Conservation (phyloP, 2,329 filamentous ascomycete genomes). For the Exophiala lecanii-corni region DNA sequence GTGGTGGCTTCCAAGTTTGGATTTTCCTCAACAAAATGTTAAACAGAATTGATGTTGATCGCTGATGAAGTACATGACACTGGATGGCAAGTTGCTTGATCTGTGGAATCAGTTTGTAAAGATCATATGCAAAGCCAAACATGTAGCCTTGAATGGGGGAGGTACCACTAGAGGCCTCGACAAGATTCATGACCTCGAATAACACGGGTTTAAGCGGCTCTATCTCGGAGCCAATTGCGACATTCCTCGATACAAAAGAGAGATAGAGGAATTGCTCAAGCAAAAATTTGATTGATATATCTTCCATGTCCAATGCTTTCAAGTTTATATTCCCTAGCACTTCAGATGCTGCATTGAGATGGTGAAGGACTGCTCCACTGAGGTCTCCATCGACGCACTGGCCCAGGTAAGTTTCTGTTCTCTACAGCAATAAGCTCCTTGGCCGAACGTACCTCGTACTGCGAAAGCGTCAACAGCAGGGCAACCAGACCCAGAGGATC, state of each 20-base stretch:
- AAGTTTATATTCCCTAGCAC: neutral
- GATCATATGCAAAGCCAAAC: conserved; percentile 4
- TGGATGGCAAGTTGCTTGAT: neutral
- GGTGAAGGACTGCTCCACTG: conserved; percentile 1
- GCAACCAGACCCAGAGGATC: neutral
- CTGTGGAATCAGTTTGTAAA: conserved; percentile 3
- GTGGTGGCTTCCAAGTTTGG: neutral
- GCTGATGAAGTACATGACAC: neutral
- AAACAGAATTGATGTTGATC: neutral
- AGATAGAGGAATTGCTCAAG: neutral
- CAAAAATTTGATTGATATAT: neutral
- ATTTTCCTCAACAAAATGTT: neutral
- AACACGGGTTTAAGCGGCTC: neutral
- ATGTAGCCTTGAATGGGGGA: neutral
- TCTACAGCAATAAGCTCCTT: neutral
- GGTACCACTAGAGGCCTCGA: neutral
- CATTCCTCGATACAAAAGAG: conserved; percentile 1
- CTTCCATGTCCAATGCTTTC: neutral
- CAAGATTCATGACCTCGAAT: neutral
- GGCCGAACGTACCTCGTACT: neutral
- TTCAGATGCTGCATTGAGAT: neutral
- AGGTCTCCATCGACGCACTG: conserved; percentile 3
- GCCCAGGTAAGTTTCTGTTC: neutral
- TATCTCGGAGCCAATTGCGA: neutral
- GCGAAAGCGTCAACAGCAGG: conserved; percentile 1